Evolutionary conservation across 2,329 filamentous ascomycete genomes (phyloP), one percentile per base, ranked within the genome.

Genomic region (Ambrosiella cleistominuta): DNA sequence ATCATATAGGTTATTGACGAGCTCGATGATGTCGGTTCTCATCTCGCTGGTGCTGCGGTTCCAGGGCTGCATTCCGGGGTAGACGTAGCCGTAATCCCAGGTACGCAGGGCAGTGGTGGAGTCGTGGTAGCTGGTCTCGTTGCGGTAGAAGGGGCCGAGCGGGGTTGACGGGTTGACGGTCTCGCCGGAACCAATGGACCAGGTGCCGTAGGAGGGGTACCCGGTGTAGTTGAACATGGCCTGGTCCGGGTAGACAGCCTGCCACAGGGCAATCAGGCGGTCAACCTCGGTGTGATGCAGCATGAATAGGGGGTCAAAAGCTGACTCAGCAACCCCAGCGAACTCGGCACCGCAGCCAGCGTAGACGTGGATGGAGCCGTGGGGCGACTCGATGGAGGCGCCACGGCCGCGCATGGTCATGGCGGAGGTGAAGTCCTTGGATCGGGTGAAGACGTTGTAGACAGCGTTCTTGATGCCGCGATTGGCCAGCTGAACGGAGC

Each of bases 211-310:
- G 3, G 69, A 64, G 1, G 17, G 47, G 62, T 73, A 73, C 7
- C 35, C 37, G 5, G 69, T 66, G 52, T 61, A 62, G 38, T 59
- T 63, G 63, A 74, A 71, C 37, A 70, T 65, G 57, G 64, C 62
- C 60, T 68, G 62, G 51, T 64, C 61, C 19, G 71, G 71, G 59
- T 66, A 63, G 55, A 77, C 70, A 36, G 69, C 70, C 64, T 76
- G 70, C 72, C 71, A 78, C 63, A 76, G 72, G n/a, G 79, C 74
- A 68, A 81, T 83, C 42, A 85, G 71, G 45, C 82, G 76, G 64
- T 85, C 81, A 57, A 85, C 74, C 63, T 85, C 80, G 64, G 73
- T 68, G 68, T 76, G 75, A 61, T 76, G 74, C 35, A 76, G 65
- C 72, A 71, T 72, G 63, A 75, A 76, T 35, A 75, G 62, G 9